phyloP scores from a whole-genome alignment of 2,329 filamentous ascomycete genomes.

The Coleophoma crateriformis region DNA sequence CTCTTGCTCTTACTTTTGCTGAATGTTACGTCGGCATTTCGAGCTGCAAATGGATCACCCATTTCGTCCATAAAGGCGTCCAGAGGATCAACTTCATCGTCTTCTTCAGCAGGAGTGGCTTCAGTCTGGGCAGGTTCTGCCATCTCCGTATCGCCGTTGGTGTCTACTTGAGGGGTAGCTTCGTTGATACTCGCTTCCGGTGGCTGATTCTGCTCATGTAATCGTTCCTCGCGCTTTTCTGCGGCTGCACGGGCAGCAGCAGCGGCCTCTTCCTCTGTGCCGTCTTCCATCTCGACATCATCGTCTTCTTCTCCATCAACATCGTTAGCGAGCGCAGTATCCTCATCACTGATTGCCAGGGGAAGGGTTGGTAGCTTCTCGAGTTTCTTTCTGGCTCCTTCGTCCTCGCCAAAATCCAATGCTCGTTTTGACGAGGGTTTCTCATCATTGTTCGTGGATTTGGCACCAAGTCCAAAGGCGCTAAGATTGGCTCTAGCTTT shows the following conservation, averaged over 20 bases:
- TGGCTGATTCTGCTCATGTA: slow-evolving; percentile 36
- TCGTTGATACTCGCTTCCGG: slow-evolving; percentile 21
- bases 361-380: slow-evolving; percentile 80
- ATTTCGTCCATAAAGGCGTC: slow-evolving; percentile 89
- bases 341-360: slow-evolving; percentile 53
- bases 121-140: slow-evolving; percentile 22
- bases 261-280: slow-evolving; percentile 80
- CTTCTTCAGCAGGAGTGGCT: slow-evolving; percentile 39
- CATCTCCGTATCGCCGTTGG: slow-evolving; percentile 28
- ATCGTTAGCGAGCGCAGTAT: slow-evolving; percentile 47
- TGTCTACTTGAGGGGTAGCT: slow-evolving; percentile 30
- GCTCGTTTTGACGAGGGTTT: slow-evolving; percentile 67
- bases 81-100: slow-evolving; percentile 79
- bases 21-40: slow-evolving; percentile 25
- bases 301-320: slow-evolving; percentile 62
- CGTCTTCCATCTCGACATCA: slow-evolving; percentile 70
- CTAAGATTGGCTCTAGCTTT: slow-evolving; percentile 71
- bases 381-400: slow-evolving; percentile 79
- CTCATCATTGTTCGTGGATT: slow-evolving; percentile 57
- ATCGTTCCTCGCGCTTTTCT: slow-evolving; percentile 71
- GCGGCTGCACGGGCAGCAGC: slow-evolving; percentile 81
- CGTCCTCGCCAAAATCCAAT: slow-evolving; percentile 83
- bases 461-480: slow-evolving; percentile 75
- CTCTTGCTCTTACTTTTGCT: slow-evolving; percentile 31
- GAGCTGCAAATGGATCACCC: slow-evolving; percentile 40